Percentiles rank a stretch among this genome's conserved stretches.
Conservation (phyloP, 192 early-diverging fungal genomes). For the Linnemannia elongata region DNA sequence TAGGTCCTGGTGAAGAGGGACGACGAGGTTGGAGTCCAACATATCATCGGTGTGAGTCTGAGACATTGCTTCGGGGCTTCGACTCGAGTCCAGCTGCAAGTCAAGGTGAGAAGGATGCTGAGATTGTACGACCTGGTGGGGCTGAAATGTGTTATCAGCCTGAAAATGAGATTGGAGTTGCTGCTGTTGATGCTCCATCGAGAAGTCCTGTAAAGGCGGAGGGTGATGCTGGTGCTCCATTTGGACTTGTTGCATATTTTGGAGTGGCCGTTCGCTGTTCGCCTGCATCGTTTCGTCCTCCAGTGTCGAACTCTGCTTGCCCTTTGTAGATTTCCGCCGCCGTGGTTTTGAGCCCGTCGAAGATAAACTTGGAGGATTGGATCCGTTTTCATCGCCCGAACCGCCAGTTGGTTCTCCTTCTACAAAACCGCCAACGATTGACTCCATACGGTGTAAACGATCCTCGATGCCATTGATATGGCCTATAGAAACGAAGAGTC, state of each 20-base stretch:
- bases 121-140: conserved; percentile 10
- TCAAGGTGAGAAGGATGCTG: conserved; percentile 23
- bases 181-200: conserved; percentile 8
- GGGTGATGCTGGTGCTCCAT: conserved; percentile 14
- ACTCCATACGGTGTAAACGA: conserved; percentile 77
- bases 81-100: conserved; percentile 32
- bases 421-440: conserved; percentile 66
- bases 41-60: conserved; percentile 28
- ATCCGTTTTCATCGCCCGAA: conserved; percentile 8
- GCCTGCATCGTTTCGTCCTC: not conserved
- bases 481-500: conserved; percentile 53
- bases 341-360: conserved; percentile 13
- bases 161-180: conserved; percentile 10
- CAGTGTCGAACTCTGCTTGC: not conserved
- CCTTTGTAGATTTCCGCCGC: conserved; percentile 41
- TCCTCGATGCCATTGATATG: conserved; percentile 85
- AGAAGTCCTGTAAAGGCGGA: conserved; percentile 5
- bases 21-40: conserved; percentile 23
- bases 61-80: conserved; percentile 22
- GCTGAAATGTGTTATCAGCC: conserved; percentile 9
- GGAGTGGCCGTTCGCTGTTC: conserved; percentile 13
- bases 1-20: conserved; percentile 31
- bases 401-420: conserved; percentile 25
- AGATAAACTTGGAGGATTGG: conserved; percentile 6
- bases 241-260: not conserved